These are phyloP conservation scores for Mikania micrantha DNA, from an alignment of 129 eudicot species.

Conservation along the genomic window DNA sequence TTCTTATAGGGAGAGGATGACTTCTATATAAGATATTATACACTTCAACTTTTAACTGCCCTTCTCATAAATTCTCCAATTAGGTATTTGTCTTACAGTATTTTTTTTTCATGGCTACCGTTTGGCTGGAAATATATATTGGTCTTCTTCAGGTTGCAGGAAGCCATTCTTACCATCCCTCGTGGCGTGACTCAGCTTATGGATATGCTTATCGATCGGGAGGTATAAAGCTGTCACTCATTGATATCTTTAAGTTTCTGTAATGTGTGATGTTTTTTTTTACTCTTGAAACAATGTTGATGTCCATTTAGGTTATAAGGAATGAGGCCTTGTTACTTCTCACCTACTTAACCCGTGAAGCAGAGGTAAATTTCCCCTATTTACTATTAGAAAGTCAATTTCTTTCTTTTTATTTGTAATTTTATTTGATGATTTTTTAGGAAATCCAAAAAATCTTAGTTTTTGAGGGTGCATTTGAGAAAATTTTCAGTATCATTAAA, in stretches of 20 bases:
- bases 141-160: constrained; percentile 75
- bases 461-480: constrained; percentile 98
- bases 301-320: constrained; percentile 65
- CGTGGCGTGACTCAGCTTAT: constrained; percentile 92
- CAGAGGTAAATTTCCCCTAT: constrained; percentile 55
- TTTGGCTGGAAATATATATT: background rate
- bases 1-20: constrained; percentile 81
- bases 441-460: constrained; percentile 98
- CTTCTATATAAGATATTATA: constrained; percentile 87
- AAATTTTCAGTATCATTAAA: constrained; percentile 79
- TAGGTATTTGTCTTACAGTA: constrained; percentile 39
- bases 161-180: constrained; percentile 86
- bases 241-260: background rate
- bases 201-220: constrained; percentile 99
- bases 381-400: constrained; percentile 10
- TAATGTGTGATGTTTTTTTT: constrained; percentile 2
- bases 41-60: constrained; percentile 88
- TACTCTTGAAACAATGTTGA: background rate
- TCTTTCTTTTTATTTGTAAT: constrained; percentile 3
- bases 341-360: constrained; percentile 90
- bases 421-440: constrained; percentile 26
- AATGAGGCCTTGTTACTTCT: constrained; percentile 96
- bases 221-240: constrained; percentile 46
- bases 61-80: constrained; percentile 73
- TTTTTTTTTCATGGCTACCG: background rate